Conservation (phyloP, 2,329 filamentous ascomycete species). For the Nothophoma quercina region DNA sequence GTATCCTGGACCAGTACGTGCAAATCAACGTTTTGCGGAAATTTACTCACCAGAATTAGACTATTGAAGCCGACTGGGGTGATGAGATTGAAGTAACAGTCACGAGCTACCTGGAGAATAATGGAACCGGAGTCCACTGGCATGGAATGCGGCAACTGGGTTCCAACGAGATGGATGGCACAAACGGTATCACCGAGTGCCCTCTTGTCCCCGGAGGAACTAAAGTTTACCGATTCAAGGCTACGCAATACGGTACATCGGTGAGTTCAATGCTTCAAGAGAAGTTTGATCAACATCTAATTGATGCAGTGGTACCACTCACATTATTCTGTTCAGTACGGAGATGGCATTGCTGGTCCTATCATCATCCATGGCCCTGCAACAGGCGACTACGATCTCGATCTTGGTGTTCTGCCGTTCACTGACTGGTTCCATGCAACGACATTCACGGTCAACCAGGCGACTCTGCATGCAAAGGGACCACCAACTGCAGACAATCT, state of each 20-base stretch:
- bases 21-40: background rate
- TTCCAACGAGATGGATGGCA: conserved; percentile 54
- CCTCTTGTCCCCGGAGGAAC: conserved; percentile 67
- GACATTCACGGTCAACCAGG: conserved; percentile 42
- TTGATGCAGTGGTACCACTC: conserved; percentile 55
- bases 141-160: conserved; percentile 58
- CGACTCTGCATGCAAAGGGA: conserved; percentile 46
- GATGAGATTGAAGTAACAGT: conserved; percentile 51
- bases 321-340: conserved; percentile 52
- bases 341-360: conserved; percentile 51
- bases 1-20: conserved; percentile 57
- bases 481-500: conserved; percentile 57
- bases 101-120: conserved; percentile 46
- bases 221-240: conserved; percentile 44
- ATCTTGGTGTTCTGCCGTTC: conserved; percentile 51
- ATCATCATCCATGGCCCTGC: conserved; percentile 53
- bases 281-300: conserved; percentile 46
- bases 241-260: conserved; percentile 47
- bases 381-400: conserved; percentile 52
- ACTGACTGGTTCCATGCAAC: conserved; percentile 46
- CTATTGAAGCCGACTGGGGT: conserved; percentile 54
- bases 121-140: conserved; percentile 62
- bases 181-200: conserved; percentile 66
- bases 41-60: conserved; percentile 34
- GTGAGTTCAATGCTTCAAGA: conserved; percentile 40